Evolutionary conservation across 192 early-diverging fungal species (phyloP).

Genomic region (Phlyctochytrium bullatum): DNA sequence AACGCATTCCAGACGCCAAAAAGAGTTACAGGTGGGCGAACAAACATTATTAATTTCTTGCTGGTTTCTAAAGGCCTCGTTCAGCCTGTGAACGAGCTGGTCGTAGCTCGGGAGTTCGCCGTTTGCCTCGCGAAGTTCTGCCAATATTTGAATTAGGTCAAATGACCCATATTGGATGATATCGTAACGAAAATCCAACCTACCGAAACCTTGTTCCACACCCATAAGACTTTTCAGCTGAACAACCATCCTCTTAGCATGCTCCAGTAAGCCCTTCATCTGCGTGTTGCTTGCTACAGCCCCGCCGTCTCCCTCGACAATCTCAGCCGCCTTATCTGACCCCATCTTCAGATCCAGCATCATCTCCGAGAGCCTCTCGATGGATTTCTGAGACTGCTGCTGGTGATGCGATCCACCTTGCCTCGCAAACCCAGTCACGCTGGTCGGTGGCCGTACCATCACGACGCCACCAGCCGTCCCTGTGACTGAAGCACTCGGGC

Average conservation of each 20-base stretch:
- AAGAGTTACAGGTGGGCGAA: too few species aligned
- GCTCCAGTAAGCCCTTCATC: neutral
- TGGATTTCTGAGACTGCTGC: neutral
- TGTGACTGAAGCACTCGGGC: too few species aligned
- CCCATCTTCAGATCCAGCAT: neutral
- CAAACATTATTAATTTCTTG: neutral
- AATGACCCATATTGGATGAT: neutral
- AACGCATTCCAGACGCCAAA: neutral
- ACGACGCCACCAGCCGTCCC: too few species aligned
- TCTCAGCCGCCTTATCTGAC: neutral
- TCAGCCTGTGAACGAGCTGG: neutral
- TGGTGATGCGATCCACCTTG: too few species aligned
- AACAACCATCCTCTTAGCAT: neutral
- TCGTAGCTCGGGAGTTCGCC: neutral
- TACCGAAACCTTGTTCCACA: neutral
- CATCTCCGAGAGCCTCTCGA: neutral
- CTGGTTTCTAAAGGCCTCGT: neutral
- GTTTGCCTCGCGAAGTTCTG: neutral
- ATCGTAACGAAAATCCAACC: neutral
- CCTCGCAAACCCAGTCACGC: too few species aligned
- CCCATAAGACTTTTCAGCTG: neutral
- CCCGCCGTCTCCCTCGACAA: neutral
- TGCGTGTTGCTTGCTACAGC: neutral
- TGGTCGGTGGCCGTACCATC: too few species aligned
- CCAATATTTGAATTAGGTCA: neutral